Evolutionary conservation across 495 filamentous ascomycete genomes (phyloP).

Genomic region (Annulohypoxylon bovei): DNA sequence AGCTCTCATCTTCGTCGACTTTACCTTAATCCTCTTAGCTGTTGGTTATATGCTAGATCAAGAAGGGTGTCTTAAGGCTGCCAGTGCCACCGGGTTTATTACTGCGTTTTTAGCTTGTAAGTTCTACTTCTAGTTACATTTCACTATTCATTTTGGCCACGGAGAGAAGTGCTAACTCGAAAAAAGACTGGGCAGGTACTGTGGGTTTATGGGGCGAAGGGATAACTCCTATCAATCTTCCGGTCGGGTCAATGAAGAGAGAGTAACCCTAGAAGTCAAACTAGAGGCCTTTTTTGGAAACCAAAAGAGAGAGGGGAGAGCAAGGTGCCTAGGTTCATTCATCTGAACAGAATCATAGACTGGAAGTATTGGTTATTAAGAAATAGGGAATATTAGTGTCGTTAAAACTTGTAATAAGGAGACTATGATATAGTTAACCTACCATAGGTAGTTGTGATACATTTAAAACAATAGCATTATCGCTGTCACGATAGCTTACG

Average conservation of each 20-base stretch:
- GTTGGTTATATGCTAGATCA: conserved; percentile 1
- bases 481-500: no score
- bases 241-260: conserved; percentile 2
- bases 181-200: conserved; percentile 6
- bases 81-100: background rate
- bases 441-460: no score
- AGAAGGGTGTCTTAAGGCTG: conserved; percentile 3
- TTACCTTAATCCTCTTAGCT: conserved; percentile 1
- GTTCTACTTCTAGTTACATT: background rate
- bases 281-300: background rate
- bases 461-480: no score
- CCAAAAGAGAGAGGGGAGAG: no score
- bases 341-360: no score
- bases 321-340: no score
- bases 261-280: background rate
- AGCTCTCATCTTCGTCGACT: conserved; percentile 3
- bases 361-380: no score
- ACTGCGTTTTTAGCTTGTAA: conserved; percentile 1
- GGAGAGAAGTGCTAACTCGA: background rate
- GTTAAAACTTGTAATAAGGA: no score
- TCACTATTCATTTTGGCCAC: background rate
- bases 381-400: no score
- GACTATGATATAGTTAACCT: no score
- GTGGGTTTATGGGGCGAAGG: background rate
- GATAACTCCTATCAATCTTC: conserved; percentile 1